Base-by-base conservation (phyloP, 2,329 filamentous ascomycete genomes). In the Chaetomium sp. region DNA sequence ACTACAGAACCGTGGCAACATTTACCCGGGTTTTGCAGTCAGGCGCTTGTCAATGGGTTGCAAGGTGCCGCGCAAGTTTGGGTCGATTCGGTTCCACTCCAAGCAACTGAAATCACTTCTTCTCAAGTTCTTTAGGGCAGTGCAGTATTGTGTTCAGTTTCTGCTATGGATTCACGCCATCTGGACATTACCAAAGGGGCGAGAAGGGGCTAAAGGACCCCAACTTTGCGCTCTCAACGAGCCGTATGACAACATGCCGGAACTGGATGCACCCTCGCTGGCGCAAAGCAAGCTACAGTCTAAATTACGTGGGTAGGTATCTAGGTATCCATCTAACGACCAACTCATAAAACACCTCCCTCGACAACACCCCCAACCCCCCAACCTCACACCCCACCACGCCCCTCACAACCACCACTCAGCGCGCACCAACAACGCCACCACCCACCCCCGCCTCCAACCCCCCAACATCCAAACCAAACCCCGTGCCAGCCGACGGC, bases 1-100 rank as follows among this genome's bases (percentile, higher is more conserved):
- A 63, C 61, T 57, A 63, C 31, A 57, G 53, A 62, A 57, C 54
- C 60, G 4, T 63, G 27, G 27, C 27, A 47, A 47, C 45, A 12
- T 47, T 21, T 23, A 23, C 2, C 45, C 45, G 19, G 7, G n/a
- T 16, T 25, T 19, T 13, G 25, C 13, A 16, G 19, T 53, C 2
- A 13, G 23, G 9, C 13, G 50, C 50, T 53, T 53, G 16, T 53
- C 49, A 53, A 29, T 4, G n/a, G 21, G 5, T 5, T 19, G 35
- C 35, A 13, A 42, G 33, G 4, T 12, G 33, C 12, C 12, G 33
- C 12, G 16, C 35, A 13, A 42, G 2, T 42, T 42, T n/a, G n/a
- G n/a, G n/a, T n/a, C n/a, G 35, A 42, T 13, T 10, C 1, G 4
- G 33, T 35, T 35, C 9, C 10, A 10, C 33, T 35, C 10, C 12